Conservation (phyloP, 2,329 filamentous ascomycete genomes). For the Nothophaeocryptopus gaeumannii region DNA sequence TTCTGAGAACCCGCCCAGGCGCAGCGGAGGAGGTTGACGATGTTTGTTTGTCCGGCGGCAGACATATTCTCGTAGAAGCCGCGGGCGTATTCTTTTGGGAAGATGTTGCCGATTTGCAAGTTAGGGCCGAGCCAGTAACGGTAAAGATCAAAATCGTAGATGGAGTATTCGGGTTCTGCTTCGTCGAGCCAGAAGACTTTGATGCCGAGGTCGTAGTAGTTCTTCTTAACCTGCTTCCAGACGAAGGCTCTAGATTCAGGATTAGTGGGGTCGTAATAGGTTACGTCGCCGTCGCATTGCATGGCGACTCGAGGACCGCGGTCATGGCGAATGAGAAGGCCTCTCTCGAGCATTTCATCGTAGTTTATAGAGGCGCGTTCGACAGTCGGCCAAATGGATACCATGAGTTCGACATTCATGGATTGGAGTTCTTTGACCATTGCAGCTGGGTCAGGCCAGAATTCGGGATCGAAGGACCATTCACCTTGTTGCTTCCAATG, state of each 20-base stretch:
- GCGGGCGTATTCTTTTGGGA: conserved; percentile 57
- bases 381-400: conserved; percentile 68
- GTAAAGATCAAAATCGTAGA: conserved; percentile 66
- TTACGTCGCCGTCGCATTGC: conserved; percentile 57
- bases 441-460: conserved; percentile 59
- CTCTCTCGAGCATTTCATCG: conserved; percentile 59
- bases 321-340: conserved; percentile 60
- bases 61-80: conserved; percentile 60
- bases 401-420: conserved; percentile 63
- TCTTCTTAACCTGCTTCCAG: conserved; percentile 58
- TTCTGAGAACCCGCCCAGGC: conserved; percentile 61
- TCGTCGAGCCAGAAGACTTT: conserved; percentile 68
- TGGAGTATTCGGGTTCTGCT: conserved; percentile 63
- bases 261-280: conserved; percentile 64
- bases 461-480: conserved; percentile 63
- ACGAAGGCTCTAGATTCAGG: conserved; percentile 57
- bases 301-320: conserved; percentile 54
- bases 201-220: conserved; percentile 63
- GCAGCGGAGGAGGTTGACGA: conserved; percentile 60
- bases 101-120: conserved; percentile 59
- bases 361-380: conserved; percentile 60
- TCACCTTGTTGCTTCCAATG: conserved; percentile 67
- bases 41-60: conserved; percentile 52
- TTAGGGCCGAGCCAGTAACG: conserved; percentile 58
- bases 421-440: conserved; percentile 62